Percentiles rank a stretch among this genome's conserved stretches.
Conservation (phyloP, 2,329 filamentous ascomycete genomes). For the Penicillium rolfsii region DNA sequence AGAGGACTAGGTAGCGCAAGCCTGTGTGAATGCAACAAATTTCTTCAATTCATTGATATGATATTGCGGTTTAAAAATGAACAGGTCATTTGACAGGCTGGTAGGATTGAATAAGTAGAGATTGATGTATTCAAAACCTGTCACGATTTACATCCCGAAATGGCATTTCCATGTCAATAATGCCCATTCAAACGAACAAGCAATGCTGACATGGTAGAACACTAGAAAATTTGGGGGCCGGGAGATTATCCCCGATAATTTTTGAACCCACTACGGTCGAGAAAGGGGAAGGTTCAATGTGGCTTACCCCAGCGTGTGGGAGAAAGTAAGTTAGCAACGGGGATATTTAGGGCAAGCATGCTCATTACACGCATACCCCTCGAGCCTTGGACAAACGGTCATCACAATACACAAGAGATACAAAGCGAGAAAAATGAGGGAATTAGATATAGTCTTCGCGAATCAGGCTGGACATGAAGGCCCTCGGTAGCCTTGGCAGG, state of each 20-base stretch:
- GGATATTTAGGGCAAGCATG: neutral
- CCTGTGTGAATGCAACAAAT: neutral
- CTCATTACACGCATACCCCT: neutral
- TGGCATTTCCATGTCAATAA: no score
- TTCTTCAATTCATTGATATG: neutral
- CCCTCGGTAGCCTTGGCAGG: neutral
- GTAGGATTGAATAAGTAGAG: neutral
- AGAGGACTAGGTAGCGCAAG: neutral
- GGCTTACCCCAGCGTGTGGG: neutral
- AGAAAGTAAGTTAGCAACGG: neutral
- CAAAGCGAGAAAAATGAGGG: neutral
- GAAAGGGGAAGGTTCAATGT: neutral
- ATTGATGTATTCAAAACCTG: no score
- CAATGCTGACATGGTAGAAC: neutral
- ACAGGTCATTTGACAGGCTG: neutral
- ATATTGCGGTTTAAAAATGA: neutral
- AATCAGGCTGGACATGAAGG: neutral
- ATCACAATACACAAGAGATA: neutral
- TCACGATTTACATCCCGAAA: neutral
- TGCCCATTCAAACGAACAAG: neutral
- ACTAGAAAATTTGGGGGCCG: neutral
- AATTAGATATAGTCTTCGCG: neutral
- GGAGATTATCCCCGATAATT: neutral
- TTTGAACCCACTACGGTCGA: neutral
- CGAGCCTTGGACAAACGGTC: neutral